These are phyloP conservation scores for Nasturtium officinale DNA, from an alignment of 345 rosid species.

Conservation along the genomic window DNA sequence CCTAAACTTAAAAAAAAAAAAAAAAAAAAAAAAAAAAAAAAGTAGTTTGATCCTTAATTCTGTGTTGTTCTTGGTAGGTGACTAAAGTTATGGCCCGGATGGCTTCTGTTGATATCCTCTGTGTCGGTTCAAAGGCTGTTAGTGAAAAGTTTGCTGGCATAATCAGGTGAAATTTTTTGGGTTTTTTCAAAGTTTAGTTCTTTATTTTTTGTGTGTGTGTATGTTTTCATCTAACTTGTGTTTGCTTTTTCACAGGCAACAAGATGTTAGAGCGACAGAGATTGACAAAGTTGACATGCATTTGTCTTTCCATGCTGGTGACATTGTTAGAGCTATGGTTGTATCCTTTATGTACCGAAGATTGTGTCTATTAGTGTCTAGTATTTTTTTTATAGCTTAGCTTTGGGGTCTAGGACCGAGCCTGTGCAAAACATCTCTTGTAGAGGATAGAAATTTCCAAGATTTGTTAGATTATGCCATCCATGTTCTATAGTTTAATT, in stretches of 20 bases:
- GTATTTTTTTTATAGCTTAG: not conserved
- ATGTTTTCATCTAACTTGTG: not conserved
- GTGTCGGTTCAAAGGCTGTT: slow-evolving; percentile 81
- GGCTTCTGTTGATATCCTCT: slow-evolving; percentile 83
- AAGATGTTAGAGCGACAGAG: slow-evolving; percentile 93
- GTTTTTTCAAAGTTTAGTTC: not conserved
- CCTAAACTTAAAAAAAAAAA: not conserved
- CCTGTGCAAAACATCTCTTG: not conserved
- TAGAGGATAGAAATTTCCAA: not conserved
- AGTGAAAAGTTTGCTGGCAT: slow-evolving; percentile 80
- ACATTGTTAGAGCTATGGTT: slow-evolving; percentile 82
- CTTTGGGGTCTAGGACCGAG: not conserved
- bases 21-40: not conserved
- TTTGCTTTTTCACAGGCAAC: slow-evolving; percentile 57
- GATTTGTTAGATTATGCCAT: slow-evolving; percentile 1
- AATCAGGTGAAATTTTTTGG: slow-evolving; percentile 54
- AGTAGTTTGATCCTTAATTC: not conserved
- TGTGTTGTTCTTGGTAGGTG: slow-evolving; percentile 45
- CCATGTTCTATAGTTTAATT: not conserved
- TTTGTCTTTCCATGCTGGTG: slow-evolving; percentile 78
- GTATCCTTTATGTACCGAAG: slow-evolving; percentile 58
- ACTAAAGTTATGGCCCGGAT: slow-evolving; percentile 82
- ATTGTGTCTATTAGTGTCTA: too few species aligned
- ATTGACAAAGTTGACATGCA: slow-evolving; percentile 93
- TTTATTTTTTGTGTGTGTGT: not conserved